A percentile compares a stretch with the other conserved stretches of the same genome.
Evolutionary conservation across 2,329 filamentous ascomycete genomes (phyloP).

Genomic region (Colletotrichum euphorbiae): DNA sequence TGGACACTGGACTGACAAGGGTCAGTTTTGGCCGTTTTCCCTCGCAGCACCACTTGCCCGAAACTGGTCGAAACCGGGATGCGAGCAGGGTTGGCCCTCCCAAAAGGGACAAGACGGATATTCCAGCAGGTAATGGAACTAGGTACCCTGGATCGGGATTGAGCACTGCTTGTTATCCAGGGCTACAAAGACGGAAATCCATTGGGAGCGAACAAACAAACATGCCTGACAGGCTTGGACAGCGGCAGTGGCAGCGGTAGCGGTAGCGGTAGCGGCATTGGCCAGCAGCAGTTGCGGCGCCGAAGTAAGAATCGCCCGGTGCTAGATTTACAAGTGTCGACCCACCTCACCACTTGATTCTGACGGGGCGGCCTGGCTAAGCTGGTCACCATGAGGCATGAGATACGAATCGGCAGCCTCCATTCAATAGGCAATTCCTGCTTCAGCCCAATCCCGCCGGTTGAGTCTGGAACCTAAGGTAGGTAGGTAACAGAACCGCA

Average conservation of each 20-base stretch:
- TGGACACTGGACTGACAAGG: constrained; percentile 31
- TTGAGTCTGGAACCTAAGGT: background rate
- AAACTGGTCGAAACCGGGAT: constrained; percentile 38
- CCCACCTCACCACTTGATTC: background rate
- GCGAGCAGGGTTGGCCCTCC: constrained; percentile 20
- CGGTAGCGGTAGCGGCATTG: background rate
- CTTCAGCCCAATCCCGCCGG: background rate
- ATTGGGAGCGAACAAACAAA: background rate
- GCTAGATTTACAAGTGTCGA: background rate
- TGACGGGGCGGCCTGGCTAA: background rate
- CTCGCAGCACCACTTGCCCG: constrained; percentile 29
- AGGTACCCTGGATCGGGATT: background rate
- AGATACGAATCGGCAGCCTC: constrained; percentile 7
- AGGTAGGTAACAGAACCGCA: background rate
- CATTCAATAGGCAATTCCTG: background rate
- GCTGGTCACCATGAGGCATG: background rate
- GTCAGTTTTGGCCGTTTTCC: constrained; percentile 14
- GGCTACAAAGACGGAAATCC: background rate
- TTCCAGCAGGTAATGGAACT: background rate
- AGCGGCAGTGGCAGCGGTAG: constrained; percentile 2
- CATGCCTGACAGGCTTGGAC: background rate
- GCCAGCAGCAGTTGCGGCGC: background rate
- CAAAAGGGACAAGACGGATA: constrained; percentile 21
- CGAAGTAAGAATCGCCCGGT: background rate
- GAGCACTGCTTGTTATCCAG: constrained; percentile 1